These are phyloP conservation scores for Haplosporangium sp. DNA, from an alignment of 371 early-diverging fungal genomes.

Conservation along the genomic window DNA sequence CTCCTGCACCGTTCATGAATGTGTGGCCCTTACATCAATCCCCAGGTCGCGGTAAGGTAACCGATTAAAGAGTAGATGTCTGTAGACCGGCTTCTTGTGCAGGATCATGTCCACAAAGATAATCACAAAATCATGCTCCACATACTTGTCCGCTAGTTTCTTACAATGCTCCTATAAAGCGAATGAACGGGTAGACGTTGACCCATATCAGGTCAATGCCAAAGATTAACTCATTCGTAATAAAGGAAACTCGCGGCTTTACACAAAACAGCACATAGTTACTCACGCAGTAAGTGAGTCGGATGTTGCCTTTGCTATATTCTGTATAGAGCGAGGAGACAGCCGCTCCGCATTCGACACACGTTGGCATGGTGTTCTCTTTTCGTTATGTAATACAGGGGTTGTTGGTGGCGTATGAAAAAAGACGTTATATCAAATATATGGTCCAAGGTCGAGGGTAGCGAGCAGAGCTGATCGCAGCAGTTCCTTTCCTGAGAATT, in stretches of 20 bases:
- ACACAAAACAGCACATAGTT: neutral
- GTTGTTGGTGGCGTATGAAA: too few relatives aligned
- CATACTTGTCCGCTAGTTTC: conserved; percentile 92
- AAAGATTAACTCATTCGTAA: too few relatives aligned
- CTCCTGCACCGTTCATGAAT: too few relatives aligned
- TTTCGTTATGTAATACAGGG: too few relatives aligned
- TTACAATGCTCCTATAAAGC: conserved; percentile 74
- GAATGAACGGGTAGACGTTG: too few relatives aligned
- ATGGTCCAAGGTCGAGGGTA: too few relatives aligned
- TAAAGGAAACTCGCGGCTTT: neutral
- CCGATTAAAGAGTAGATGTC: conserved; percentile 90
- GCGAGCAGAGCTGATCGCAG: too few relatives aligned
- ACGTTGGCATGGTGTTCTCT: conserved; percentile 66
- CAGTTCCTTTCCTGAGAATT: too few relatives aligned
- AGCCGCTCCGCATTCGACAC: conserved; percentile 88
- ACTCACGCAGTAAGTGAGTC: conserved; percentile 84
- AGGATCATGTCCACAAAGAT: conserved; percentile 95
- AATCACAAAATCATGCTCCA: conserved; percentile 91
- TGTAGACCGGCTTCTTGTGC: conserved; percentile 91
- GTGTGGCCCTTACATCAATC: conserved; percentile 59
- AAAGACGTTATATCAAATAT: too few relatives aligned
- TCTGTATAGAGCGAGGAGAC: conserved; percentile 86
- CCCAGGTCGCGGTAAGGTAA: conserved; percentile 64
- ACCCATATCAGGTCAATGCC: too few relatives aligned
- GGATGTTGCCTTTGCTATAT: conserved; percentile 91